A percentile compares a stretch with the other conserved stretches of the same genome.
phyloP scores from a whole-genome alignment of 2,329 filamentous ascomycete genomes.

The Penicillium rolfsii region DNA sequence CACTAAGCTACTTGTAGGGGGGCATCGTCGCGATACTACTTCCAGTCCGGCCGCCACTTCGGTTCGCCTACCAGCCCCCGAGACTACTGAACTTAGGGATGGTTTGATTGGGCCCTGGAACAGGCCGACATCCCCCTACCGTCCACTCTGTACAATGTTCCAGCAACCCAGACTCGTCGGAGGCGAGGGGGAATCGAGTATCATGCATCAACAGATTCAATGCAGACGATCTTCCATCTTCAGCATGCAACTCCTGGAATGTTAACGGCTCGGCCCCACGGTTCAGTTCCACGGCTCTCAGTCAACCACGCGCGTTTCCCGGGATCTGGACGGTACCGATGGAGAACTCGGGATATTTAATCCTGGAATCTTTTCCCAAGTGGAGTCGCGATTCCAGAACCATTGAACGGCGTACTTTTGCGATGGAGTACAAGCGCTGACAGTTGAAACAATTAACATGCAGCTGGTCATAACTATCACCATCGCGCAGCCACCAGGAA shows the following conservation, averaged over 20 bases:
- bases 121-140: not conserved
- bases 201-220: no score
- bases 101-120: not conserved
- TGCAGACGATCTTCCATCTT: no score
- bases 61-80: constrained; percentile 1
- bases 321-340: not conserved
- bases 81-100: not conserved
- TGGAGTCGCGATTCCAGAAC: not conserved
- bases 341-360: constrained; percentile 1
- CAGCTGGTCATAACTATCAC: not conserved
- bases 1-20: not conserved
- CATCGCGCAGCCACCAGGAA: not conserved
- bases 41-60: not conserved
- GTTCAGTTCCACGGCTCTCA: constrained; percentile 8
- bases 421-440: not conserved
- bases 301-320: constrained; percentile 1
- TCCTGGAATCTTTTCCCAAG: not conserved
- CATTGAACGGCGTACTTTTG: not conserved
- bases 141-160: not conserved
- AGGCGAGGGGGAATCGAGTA: not conserved
- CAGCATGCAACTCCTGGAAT: not conserved
- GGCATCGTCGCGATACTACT: not conserved
- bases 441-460: constrained; percentile 1
- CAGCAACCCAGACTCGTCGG: not conserved
- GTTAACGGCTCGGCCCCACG: constrained; percentile 3